phyloP scores from a whole-genome alignment of 768 basidiomycete genomes.

The Lactifluus subvellereus region DNA sequence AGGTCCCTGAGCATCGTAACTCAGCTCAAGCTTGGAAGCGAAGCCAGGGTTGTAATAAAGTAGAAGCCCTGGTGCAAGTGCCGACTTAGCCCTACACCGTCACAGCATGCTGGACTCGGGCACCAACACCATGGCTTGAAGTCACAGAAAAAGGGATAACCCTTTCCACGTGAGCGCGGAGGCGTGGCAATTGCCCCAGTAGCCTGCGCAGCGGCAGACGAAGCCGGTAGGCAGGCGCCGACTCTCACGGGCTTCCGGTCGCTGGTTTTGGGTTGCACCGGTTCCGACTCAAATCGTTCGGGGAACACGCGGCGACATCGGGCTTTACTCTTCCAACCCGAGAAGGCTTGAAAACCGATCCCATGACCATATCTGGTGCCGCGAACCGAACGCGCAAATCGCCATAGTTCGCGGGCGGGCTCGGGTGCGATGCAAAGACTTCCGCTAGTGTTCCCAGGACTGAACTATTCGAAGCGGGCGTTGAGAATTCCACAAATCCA shows the following conservation, averaged over 20 bases:
- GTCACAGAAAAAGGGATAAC: neutral
- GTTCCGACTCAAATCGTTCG: neutral
- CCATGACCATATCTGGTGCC: neutral
- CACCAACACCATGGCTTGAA: neutral
- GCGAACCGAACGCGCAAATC: neutral
- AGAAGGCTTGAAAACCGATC: neutral
- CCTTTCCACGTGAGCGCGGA: conserved; percentile 1
- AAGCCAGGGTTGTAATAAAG: neutral
- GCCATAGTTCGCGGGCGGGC: neutral
- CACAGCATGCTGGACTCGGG: neutral
- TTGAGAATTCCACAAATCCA: neutral
- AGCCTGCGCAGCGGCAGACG: neutral
- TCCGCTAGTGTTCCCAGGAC: neutral
- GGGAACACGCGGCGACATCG: neutral
- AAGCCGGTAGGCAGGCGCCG: conserved; percentile 9
- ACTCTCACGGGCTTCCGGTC: neutral
- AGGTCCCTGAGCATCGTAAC: neutral
- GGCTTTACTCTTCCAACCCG: neutral
- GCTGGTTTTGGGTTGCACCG: neutral
- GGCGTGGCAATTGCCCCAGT: neutral
- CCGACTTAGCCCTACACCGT: neutral
- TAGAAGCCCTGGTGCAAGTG: neutral
- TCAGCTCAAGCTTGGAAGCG: neutral
- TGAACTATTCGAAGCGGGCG: neutral
- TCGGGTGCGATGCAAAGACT: neutral